phyloP scores from a whole-genome alignment of 768 basidiomycete species.

The Macrocybe gigantea region DNA sequence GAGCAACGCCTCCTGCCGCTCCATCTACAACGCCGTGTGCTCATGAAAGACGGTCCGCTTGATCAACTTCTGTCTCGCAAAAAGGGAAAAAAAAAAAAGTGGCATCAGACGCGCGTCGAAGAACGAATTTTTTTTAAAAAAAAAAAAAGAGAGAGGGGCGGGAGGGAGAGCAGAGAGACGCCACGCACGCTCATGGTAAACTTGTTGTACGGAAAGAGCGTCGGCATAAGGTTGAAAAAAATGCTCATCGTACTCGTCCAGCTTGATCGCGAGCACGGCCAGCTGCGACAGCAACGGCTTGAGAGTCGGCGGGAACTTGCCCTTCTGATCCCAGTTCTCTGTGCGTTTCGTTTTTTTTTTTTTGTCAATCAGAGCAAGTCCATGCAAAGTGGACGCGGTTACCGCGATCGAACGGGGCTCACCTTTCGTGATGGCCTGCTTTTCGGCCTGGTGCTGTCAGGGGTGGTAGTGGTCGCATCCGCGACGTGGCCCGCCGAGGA shows the following conservation, averaged over 20 bases:
- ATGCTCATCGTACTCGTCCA: constrained; percentile 89
- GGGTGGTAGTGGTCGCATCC: too few relatives aligned
- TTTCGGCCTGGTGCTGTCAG: too few relatives aligned
- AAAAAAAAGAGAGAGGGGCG: not conserved
- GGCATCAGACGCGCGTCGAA: not conserved
- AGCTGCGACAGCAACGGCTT: constrained; percentile 68
- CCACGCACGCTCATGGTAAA: constrained; percentile 82
- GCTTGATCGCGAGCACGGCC: constrained; percentile 70
- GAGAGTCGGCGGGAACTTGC: constrained; percentile 82
- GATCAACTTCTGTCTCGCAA: constrained; percentile 70
- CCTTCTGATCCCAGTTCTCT: constrained; percentile 79
- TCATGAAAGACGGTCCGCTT: constrained; percentile 81
- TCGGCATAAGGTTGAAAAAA: constrained; percentile 86
- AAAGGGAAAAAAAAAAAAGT: not conserved
- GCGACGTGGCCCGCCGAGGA: too few relatives aligned
- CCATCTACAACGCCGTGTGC: constrained; percentile 59
- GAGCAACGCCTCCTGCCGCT: constrained; percentile 66
- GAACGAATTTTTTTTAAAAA: not conserved
- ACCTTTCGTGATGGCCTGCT: too few relatives aligned
- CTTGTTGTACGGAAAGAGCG: constrained; percentile 88
- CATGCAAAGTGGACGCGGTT: too few relatives aligned
- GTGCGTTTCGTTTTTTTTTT: not conserved
- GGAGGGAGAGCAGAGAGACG: not conserved
- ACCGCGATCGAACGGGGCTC: too few relatives aligned
- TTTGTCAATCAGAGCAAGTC: too few relatives aligned